These are phyloP conservation scores for Penicillium polonicum DNA, from an alignment of 2,329 filamentous ascomycete species.

Conservation along the genomic window DNA sequence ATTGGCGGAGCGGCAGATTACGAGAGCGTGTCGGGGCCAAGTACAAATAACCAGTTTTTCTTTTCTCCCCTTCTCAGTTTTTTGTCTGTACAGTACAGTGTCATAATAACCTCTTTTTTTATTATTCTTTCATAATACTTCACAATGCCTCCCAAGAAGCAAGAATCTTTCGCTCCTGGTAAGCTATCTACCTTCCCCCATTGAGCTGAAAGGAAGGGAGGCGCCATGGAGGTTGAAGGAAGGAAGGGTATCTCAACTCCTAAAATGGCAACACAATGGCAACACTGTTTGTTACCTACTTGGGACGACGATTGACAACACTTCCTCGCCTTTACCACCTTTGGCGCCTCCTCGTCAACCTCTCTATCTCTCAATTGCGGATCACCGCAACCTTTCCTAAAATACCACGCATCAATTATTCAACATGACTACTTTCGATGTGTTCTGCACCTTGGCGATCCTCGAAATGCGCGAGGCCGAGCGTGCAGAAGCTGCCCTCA, in stretches of 20 bases:
- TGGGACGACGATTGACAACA: background rate
- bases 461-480: conserved; percentile 28
- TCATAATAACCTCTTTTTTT: conserved; percentile 16
- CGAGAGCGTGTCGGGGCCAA: conserved; percentile 35
- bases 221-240: background rate
- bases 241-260: background rate
- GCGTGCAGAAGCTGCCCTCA: conserved; percentile 11
- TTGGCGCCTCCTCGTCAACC: background rate
- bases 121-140: conserved; percentile 15
- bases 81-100: conserved; percentile 25
- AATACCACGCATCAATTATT: background rate
- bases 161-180: conserved; percentile 28
- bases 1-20: conserved; percentile 36
- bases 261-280: background rate
- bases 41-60: conserved; percentile 41
- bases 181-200: conserved; percentile 12
- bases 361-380: conserved; percentile 3
- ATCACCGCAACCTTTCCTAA: background rate
- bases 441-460: conserved; percentile 23
- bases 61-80: conserved; percentile 21
- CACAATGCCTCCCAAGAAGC: conserved; percentile 26
- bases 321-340: background rate
- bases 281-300: background rate
- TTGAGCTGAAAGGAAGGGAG: conserved; percentile 1
- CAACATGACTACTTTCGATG: conserved; percentile 30